Conservation (phyloP, 1,139 yeast genomes). For the Nematodospora anomalae region DNA sequence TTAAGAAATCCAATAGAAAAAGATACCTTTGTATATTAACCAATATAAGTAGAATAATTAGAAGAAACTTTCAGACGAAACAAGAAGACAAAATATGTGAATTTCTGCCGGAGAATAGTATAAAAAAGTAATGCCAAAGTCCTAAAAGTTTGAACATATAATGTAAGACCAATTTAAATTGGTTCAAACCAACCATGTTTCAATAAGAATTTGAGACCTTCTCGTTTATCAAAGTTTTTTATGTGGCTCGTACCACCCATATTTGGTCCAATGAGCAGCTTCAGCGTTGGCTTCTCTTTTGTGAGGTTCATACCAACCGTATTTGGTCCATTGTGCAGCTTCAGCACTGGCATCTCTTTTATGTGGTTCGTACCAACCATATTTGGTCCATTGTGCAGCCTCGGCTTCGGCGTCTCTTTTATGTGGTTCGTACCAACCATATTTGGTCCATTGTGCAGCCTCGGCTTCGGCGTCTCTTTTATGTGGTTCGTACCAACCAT, state of each 20-base stretch:
- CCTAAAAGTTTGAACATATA: neutral
- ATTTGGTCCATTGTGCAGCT: slow-evolving; percentile 2
- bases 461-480: slow-evolving; percentile 7
- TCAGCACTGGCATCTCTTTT: slow-evolving; percentile 8
- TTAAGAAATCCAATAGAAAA: too few relatives aligned
- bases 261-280: slow-evolving; percentile 4
- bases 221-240: slow-evolving; percentile 9
- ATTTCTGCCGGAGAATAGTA: too few relatives aligned
- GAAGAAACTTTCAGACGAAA: too few relatives aligned
- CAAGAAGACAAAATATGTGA: too few relatives aligned
- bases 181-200: slow-evolving; percentile 9
- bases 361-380: slow-evolving; percentile 11
- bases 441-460: slow-evolving; percentile 5
- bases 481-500: slow-evolving; percentile 9
- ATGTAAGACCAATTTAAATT: neutral
- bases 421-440: slow-evolving; percentile 10
- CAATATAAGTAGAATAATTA: too few relatives aligned
- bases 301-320: slow-evolving; percentile 6
- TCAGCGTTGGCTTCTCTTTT: slow-evolving; percentile 9
- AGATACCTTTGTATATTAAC: too few relatives aligned
- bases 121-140: too few relatives aligned
- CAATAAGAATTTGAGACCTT: slow-evolving; percentile 5
- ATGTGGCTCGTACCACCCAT: slow-evolving; percentile 7
- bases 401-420: slow-evolving; percentile 12
- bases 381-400: slow-evolving; percentile 9